Evolutionary conservation across 495 filamentous ascomycete species (phyloP).

Genomic region (Aspergillus bridgeri): DNA sequence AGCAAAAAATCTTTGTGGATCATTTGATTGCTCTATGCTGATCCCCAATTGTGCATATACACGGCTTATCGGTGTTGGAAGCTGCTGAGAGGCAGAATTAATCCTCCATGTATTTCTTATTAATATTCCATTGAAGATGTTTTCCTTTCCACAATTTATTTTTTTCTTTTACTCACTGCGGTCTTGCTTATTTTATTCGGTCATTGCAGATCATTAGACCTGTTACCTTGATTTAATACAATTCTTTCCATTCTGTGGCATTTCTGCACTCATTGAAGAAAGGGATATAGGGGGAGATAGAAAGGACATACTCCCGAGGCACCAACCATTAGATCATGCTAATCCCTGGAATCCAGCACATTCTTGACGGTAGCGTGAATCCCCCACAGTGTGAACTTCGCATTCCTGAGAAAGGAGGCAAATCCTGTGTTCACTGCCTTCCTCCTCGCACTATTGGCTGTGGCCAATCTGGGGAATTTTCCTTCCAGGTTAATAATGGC

Average conservation of each 20-base stretch:
- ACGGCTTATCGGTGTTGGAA: not conserved
- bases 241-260: constrained; percentile 1
- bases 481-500: not conserved
- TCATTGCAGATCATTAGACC: constrained; percentile 5
- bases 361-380: not conserved
- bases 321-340: not conserved
- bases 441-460: not conserved
- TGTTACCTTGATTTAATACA: constrained; percentile 3
- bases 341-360: not conserved
- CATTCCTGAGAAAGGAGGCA: not conserved
- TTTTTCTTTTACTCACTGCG: not conserved
- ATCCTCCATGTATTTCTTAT: not conserved
- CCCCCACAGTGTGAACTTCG: not conserved
- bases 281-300: not conserved
- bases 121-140: not conserved
- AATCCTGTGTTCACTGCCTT: not conserved
- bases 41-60: not conserved
- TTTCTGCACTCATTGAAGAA: not conserved
- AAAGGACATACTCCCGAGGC: not conserved
- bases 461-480: not conserved
- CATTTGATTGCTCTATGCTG: not conserved
- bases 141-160: no score
- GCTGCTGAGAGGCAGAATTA: not conserved
- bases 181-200: not conserved
- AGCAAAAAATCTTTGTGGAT: not conserved